These are phyloP conservation scores for Scedosporium minutisporum DNA, from an alignment of 2,329 filamentous ascomycete species.

Conservation along the genomic window DNA sequence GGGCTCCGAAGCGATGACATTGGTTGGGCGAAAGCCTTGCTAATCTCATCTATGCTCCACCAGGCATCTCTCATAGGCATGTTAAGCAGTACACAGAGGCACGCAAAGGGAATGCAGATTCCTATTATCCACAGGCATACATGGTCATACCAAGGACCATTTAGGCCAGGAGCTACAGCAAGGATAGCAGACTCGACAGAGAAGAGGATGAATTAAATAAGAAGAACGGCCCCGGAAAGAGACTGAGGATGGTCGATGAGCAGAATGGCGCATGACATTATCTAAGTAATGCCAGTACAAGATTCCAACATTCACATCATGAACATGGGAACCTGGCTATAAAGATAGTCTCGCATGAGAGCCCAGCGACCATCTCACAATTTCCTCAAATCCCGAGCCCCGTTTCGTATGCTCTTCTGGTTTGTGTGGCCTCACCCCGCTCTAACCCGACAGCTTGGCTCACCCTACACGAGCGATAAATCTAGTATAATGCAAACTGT, in stretches of 20 bases:
- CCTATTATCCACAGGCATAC: constrained; percentile 16
- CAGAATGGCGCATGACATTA: constrained; percentile 15
- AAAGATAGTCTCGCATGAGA: constrained; percentile 18
- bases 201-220: constrained; percentile 19
- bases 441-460: too few species aligned
- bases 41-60: constrained; percentile 46
- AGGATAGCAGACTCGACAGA: constrained; percentile 16
- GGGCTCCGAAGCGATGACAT: constrained; percentile 54
- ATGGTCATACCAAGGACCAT: constrained; percentile 10
- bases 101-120: constrained; percentile 31
- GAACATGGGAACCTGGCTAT: background rate
- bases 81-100: constrained; percentile 44
- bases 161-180: constrained; percentile 16
- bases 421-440: too few species aligned
- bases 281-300: constrained; percentile 8
- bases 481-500: too few species aligned
- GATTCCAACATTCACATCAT: background rate
- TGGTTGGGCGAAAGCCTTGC: constrained; percentile 39
- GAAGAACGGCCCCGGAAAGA: constrained; percentile 18
- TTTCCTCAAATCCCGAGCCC: too few species aligned
- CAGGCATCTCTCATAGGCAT: constrained; percentile 62
- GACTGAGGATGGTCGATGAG: constrained; percentile 20
- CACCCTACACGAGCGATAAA: too few species aligned
- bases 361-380: too few species aligned
- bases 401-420: too few species aligned